Evolutionary conservation across 1,284 basidiomycete genomes (phyloP).

Genomic region (Ceratobasidium sp.): DNA sequence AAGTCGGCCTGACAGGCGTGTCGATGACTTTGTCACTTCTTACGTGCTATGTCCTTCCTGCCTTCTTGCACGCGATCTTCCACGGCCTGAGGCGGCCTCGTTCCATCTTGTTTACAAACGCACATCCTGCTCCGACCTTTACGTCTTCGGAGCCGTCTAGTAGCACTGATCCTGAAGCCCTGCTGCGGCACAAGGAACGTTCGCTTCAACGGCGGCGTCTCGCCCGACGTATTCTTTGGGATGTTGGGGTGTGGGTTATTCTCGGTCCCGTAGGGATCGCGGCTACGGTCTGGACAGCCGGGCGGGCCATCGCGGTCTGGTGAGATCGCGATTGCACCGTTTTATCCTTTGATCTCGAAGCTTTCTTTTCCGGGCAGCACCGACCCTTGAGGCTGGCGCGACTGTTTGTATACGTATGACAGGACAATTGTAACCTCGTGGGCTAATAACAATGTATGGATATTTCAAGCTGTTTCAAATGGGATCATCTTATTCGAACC

Average conservation of each 20-base stretch:
- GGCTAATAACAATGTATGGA: slow-evolving; percentile 32
- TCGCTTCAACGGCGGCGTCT: slow-evolving; percentile 31
- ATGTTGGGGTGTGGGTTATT: slow-evolving; percentile 25
- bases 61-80: slow-evolving; percentile 27
- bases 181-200: slow-evolving; percentile 27
- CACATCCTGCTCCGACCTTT: not conserved
- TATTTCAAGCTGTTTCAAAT: slow-evolving; percentile 1
- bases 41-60: slow-evolving; percentile 35
- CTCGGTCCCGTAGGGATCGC: slow-evolving; percentile 30
- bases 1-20: slow-evolving; percentile 3
- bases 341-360: slow-evolving; percentile 1
- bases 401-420: slow-evolving; percentile 30
- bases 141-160: slow-evolving; percentile 6
- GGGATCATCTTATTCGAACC: not conserved
- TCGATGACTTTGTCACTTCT: slow-evolving; percentile 35
- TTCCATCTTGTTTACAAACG: slow-evolving; percentile 18
- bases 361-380: slow-evolving; percentile 13
- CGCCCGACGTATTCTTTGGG: slow-evolving; percentile 23
- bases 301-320: slow-evolving; percentile 23
- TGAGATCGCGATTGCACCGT: slow-evolving; percentile 5
- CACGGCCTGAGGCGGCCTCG: slow-evolving; percentile 31
- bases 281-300: slow-evolving; percentile 29
- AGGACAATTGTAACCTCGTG: not conserved
- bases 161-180: slow-evolving; percentile 11
- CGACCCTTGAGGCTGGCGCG: slow-evolving; percentile 3